Base-by-base conservation (phyloP, 2,329 filamentous ascomycete species). In the Lithohypha guttulata region DNA sequence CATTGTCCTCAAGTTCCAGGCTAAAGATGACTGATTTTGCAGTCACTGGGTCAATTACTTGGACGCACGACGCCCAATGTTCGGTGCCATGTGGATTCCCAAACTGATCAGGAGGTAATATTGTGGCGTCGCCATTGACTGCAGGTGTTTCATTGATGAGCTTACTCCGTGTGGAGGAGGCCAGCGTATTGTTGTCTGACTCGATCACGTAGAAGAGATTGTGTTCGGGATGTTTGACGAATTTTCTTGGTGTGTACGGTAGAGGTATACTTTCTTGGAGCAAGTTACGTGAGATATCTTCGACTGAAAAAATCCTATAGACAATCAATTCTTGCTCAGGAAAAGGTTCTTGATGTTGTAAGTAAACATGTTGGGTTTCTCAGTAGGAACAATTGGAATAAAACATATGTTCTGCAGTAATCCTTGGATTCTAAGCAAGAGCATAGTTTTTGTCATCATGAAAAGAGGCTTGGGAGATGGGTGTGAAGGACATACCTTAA, bases 301-400 rank as follows among this genome's bases (percentile, higher is more conserved):
- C 84, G 44, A 94, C 81, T 0, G 84, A 83, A 58, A 96, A 95
- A 44, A 96, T 95, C 52, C 87, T 77, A 45, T 25, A 17, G 31
- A 7, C 14, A n/a, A n/a, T n/a, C n/a, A n/a, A n/a, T n/a, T n/a
- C n/a, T n/a, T n/a, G n/a, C n/a, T n/a, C n/a, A n/a, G n/a, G n/a
- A n/a, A n/a, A n/a, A n/a, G n/a, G n/a, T n/a, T n/a, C n/a, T n/a
- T n/a, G n/a, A n/a, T n/a, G n/a, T n/a, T n/a, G n/a, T n/a, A n/a
- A n/a, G n/a, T n/a, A n/a, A n/a, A n/a, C n/a, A 46, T 45, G 41
- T 29, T n/a, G 10, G 27, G 36, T 53, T 55, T 64, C 59, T 93
- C 86, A 93, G 86, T 78, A 93, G 85, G 85, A 93, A 93, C 86
- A 93, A 93, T 93, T 93, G 84, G 79, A 70, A 62, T 59, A 60